Evolutionary conservation across 2,329 filamentous ascomycete species (phyloP).

Genomic region (Fusarium nurragi): DNA sequence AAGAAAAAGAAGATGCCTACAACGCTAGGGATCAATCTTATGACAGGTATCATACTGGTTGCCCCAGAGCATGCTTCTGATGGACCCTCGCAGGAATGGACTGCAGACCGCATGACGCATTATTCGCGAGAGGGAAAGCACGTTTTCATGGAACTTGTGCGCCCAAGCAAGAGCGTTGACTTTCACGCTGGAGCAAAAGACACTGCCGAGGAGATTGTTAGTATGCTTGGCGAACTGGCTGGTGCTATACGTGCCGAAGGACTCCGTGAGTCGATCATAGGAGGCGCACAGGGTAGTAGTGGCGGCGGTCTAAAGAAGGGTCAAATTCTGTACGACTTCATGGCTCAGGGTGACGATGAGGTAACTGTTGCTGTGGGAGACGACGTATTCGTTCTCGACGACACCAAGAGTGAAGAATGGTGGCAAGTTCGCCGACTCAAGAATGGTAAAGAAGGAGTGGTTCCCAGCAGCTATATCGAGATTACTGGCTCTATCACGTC

Average conservation of each 20-base stretch:
- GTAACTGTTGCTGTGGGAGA: slow-evolving; percentile 91
- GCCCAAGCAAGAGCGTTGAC: slow-evolving; percentile 93
- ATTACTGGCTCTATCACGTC: slow-evolving; percentile 74
- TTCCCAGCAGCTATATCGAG: slow-evolving; percentile 96
- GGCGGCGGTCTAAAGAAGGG: slow-evolving; percentile 73
- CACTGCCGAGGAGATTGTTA: slow-evolving; percentile 92
- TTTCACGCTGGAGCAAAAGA: slow-evolving; percentile 98
- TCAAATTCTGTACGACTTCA: slow-evolving; percentile 91
- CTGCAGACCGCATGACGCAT: slow-evolving; percentile 92
- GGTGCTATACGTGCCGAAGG: slow-evolving; percentile 86
- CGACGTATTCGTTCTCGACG: slow-evolving; percentile 89
- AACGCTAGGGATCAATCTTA: slow-evolving; percentile 92
- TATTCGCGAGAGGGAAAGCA: slow-evolving; percentile 99
- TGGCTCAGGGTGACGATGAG: slow-evolving; percentile 95
- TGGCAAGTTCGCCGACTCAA: slow-evolving; percentile 93
- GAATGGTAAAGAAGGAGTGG: slow-evolving; percentile 94
- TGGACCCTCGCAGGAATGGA: slow-evolving; percentile 90
- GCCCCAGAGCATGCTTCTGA: slow-evolving; percentile 86
- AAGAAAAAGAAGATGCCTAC: slow-evolving; percentile 99
- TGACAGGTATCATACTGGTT: slow-evolving; percentile 88
- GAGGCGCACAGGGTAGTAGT: slow-evolving; percentile 67
- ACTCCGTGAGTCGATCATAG: slow-evolving; percentile 85
- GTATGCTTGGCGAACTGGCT: slow-evolving; percentile 85
- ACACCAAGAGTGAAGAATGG: slow-evolving; percentile 95
- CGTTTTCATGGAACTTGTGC: slow-evolving; percentile 91